Conservation (phyloP, 495 filamentous ascomycete genomes). For the Achaetomiella virescens region DNA sequence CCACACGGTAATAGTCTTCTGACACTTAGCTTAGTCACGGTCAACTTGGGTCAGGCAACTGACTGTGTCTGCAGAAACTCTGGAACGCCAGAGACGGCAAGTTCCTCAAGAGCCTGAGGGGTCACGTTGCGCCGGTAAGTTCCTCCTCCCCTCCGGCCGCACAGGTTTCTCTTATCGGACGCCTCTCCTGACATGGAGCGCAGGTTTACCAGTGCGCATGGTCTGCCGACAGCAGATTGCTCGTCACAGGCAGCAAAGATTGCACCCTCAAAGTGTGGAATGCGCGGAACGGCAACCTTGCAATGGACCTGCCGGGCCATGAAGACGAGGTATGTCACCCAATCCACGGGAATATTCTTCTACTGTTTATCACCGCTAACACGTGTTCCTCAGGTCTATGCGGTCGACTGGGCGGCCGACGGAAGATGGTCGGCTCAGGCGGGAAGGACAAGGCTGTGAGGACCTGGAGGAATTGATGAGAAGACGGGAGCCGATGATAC, state of each 20-base stretch:
- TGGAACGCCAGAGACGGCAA: conserved; percentile 52
- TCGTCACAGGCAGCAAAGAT: conserved; percentile 84
- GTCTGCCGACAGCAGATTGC: conserved; percentile 76
- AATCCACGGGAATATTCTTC: background rate
- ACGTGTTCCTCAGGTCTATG: conserved; percentile 38
- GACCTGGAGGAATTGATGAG: conserved; percentile 60
- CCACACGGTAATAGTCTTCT: conserved; percentile 20
- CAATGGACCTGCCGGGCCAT: conserved; percentile 84
- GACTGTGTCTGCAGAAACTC: conserved; percentile 16
- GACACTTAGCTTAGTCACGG: background rate
- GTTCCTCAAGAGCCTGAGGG: conserved; percentile 80
- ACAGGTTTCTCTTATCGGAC: background rate
- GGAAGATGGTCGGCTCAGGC: conserved; percentile 52
- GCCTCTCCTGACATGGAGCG: background rate
- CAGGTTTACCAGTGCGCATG: conserved; percentile 83
- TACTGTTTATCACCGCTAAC: background rate
- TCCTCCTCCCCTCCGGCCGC: background rate
- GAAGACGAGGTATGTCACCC: conserved; percentile 66
- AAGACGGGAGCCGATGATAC: conserved; percentile 20
- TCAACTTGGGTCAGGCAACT: conserved; percentile 9
- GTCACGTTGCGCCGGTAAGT: conserved; percentile 71
- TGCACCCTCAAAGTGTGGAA: conserved; percentile 95
- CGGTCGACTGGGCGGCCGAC: conserved; percentile 51
- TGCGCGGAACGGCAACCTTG: conserved; percentile 73
- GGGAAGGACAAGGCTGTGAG: conserved; percentile 89